Evolutionary conservation across 2,329 filamentous ascomycete genomes (phyloP), one percentile per base, ranked within the genome.

Genomic region (Neonectria faginata): DNA sequence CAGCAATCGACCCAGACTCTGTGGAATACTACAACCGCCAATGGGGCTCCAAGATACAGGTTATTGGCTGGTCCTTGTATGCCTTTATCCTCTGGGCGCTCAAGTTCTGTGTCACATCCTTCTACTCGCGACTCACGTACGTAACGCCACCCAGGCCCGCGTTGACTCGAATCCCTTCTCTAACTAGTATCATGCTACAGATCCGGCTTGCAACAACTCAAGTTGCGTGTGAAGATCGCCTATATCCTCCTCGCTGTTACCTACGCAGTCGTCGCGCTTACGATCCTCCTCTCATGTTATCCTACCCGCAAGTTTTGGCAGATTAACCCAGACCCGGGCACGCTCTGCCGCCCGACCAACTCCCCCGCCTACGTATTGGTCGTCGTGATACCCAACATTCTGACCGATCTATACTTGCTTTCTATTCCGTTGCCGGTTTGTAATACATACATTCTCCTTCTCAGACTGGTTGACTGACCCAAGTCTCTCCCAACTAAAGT

Each of bases 251-350:
- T 71, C 0, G 65, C 47, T 3, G 1, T 71, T 3, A 62, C 69
- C 5, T 71, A 71, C 39, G 14, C 18, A 3, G 65, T 20, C 39
- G 69, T 71, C 2, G 39, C 44, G 1, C 62, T 71, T 12, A 70
- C 69, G 3, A 57, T 69, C 6, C 39, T 70, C 5, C 8, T 65
- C 3, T 65, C 57, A 5, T 71, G 69, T 12, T 67, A 70, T 12
- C 83, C 84, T 0, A 78, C 85, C 41, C 68, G 77, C 20, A 80
- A 80, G 56, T 83, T 84, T 63, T 86, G 84, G 83, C 84, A 86
- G 71, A 84, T 71, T 80, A 42, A 73, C 78, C 63, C 84, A 82
- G 3, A 69, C 82, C 69, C 69, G 0, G 69, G 69, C 5, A 11
- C 50, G 1, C 36, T 71, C 3, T 71, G 69, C 31, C 51, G 61